A percentile compares a stretch with the other conserved stretches of the same genome.
These are phyloP conservation scores for Gloeophyllum trabeum DNA, from an alignment of 768 basidiomycete genomes.

Conservation along the genomic window DNA sequence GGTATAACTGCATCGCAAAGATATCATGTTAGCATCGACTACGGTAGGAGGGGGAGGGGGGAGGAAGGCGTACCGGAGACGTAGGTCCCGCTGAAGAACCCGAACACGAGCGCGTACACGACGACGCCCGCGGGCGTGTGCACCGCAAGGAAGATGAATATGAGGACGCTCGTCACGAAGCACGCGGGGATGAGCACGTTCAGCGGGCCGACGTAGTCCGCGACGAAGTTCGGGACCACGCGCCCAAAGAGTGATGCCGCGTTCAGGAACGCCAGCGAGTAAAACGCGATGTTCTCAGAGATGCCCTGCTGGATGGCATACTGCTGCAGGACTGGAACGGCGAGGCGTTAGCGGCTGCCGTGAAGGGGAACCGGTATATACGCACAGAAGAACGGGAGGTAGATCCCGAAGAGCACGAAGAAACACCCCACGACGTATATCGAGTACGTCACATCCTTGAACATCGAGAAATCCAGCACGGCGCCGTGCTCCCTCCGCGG, in stretches of 20 bases:
- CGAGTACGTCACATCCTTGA: not conserved
- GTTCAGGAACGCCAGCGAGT: slow-evolving; percentile 19
- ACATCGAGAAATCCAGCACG: not conserved
- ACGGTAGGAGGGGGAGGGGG: not conserved
- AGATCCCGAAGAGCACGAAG: not conserved
- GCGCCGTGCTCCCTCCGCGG: not conserved
- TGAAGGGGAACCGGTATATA: not conserved
- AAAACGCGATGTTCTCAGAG: slow-evolving; percentile 13
- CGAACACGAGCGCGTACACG: slow-evolving; percentile 23
- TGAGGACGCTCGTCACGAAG: slow-evolving; percentile 13
- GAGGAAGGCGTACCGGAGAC: not conserved
- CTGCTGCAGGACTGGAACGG: not conserved
- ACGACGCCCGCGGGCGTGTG: slow-evolving; percentile 14
- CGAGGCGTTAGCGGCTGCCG: not conserved
- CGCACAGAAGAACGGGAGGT: slow-evolving; percentile 1
- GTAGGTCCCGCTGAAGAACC: slow-evolving; percentile 17
- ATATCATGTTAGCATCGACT: not conserved
- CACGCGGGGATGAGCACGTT: slow-evolving; percentile 16
- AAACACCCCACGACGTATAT: not conserved
- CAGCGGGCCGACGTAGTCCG: slow-evolving; percentile 16
- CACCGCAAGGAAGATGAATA: slow-evolving; percentile 19
- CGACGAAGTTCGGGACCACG: slow-evolving; percentile 14
- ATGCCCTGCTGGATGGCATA: not conserved
- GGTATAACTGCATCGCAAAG: slow-evolving; percentile 2
- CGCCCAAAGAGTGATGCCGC: slow-evolving; percentile 9